Evolutionary conservation across 1,284 basidiomycete genomes (phyloP), one percentile per base, ranked within the genome.

Genomic region (Singerocomus inundabilis): DNA sequence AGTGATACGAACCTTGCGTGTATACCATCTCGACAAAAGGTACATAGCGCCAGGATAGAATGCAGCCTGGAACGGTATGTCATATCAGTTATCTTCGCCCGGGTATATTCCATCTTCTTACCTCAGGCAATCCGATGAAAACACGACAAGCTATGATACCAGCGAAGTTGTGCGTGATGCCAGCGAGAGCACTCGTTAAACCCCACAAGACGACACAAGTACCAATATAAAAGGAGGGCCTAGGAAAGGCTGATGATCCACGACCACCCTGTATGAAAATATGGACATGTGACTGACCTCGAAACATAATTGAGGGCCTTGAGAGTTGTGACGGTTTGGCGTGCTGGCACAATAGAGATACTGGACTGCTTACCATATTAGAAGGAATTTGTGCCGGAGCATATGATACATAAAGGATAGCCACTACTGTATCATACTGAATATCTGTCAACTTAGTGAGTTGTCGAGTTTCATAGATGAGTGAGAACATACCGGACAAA

Each of bases 41-140:
- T 81, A 85, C 29, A 81, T 75, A 2, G 78, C 72, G 12, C 82
- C 83, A 8, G 83, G 83, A 60, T 83, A 84, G 57, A 85, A 84
- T 0, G 82, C 80, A 8, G 82, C 76, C 75, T 78, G 4, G 21
- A 21, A 21, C 4, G 4, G 21, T 21, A 21, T 21, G 2, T 21
- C 21, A 21, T 21, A 21, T 21, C 21, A 21, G 21, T 21, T 4
- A 4, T 21, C 4, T 21, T 21, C 21, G 21, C 21, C 21, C 21
- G 21, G 21, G 21, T 21, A 21, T 21, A 21, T 21, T 21, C 21
- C 21, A 21, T 21, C 21, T 35, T 38, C 29, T 6, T 48, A 76
- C 78, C 57, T 86, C 84, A 4, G 84, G 82, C 18, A 86, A 53
- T 7, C 84, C 84, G 38, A 85, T 79, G 59, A 82, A 84, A 6